phyloP scores from a whole-genome alignment of 192 early-diverging fungal species.

The Chytriomyces hyalinus region DNA sequence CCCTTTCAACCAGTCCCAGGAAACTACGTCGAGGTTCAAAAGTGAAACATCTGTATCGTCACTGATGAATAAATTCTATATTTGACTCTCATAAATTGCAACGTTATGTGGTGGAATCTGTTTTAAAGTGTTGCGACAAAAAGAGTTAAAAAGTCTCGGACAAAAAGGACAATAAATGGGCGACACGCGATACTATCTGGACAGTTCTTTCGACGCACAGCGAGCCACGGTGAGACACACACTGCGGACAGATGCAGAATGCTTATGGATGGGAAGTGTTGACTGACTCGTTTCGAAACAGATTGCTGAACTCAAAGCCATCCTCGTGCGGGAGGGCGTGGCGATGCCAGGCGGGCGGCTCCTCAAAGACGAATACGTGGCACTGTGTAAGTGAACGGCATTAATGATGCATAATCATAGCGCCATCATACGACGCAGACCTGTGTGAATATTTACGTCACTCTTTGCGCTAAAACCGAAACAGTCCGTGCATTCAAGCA shows the following conservation, averaged over 20 bases:
- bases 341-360: constrained; percentile 22
- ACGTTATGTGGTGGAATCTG: too few species aligned
- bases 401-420: too few species aligned
- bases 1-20: constrained; percentile 27
- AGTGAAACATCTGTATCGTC: neutral
- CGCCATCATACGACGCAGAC: too few species aligned
- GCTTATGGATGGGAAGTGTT: neutral
- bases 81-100: too few species aligned
- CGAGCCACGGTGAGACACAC: constrained; percentile 15
- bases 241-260: neutral
- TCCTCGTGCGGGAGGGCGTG: constrained; percentile 21
- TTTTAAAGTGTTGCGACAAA: too few species aligned
- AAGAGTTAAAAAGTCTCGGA: too few species aligned
- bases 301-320: constrained; percentile 35
- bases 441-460: too few species aligned
- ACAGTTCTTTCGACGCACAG: constrained; percentile 6
- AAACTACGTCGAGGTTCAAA: constrained; percentile 33
- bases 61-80: too few species aligned
- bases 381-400: constrained; percentile 16
- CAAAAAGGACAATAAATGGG: too few species aligned
- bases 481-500: neutral
- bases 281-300: neutral
- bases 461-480: neutral
- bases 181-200: constrained; percentile 15
- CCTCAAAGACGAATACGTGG: constrained; percentile 32